Base-by-base conservation (phyloP, 495 filamentous ascomycete species). In the Daldinia bambusicola region DNA sequence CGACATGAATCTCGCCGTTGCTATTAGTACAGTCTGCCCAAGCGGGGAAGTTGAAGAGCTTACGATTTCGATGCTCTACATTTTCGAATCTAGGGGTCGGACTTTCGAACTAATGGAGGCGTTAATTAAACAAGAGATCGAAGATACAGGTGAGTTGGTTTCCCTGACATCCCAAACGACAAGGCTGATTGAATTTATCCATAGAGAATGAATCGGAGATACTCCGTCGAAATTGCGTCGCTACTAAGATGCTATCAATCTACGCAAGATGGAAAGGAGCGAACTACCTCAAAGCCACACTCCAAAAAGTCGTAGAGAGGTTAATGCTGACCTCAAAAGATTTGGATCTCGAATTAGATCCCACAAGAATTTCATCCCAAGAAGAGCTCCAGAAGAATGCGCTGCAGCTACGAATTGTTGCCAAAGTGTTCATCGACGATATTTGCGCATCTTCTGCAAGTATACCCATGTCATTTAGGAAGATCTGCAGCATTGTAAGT, bases 251-350 rank as follows among this genome's bases (percentile, higher is more conserved):
- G 86, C 82, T 91, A 9, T 89, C 89, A 12, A 81, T 89, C 43
- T 91, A 88, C 69, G 89, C 87, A 4, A 89, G 87, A 63, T 91
- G 88, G 89, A 90, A 91, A 77, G 89, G 89, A 18, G 75, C 82
- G 16, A 74, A 80, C 36, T 91, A 91, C 67, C 82, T 91, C 34
- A 86, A 85, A 70, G 79, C 81, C n/a, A 90, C 89, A 2, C 77
- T 91, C 31, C 87, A 89, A 68, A 87, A 87, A 57, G 87, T 89
- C 4, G 76, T 91, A 5, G 85, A 89, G 76, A 80, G 86, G 55
- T 79, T 90, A 40, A 86, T 90, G 74, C 69, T 85, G 32, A 85
- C 85, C 4, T 85, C 86, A 7, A 86, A 89, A 57, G 86, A 89
- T 64, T 77, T 90, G 9, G 87, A 89, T 75, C 80, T 91, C 7